These are phyloP conservation scores for Discostella pseudostelligera DNA, from an alignment of 108 stramenopile genomes.

Conservation along the genomic window DNA sequence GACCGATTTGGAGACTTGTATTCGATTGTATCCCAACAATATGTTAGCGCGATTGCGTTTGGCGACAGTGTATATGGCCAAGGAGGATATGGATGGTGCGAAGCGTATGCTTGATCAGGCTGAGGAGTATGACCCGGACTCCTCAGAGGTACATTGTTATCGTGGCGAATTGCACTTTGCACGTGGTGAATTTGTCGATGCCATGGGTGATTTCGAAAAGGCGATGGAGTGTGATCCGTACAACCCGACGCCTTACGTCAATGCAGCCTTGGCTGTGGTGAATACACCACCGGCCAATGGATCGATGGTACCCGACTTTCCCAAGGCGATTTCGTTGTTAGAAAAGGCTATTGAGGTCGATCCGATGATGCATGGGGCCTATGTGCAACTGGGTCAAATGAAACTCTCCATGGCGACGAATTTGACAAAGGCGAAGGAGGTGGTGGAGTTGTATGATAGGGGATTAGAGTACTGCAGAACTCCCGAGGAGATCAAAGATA, in stretches of 20 bases:
- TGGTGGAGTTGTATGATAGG: slow-evolving; percentile 78
- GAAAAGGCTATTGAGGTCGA: slow-evolving; percentile 83
- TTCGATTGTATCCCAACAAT: slow-evolving; percentile 78
- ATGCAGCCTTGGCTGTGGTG: slow-evolving; percentile 80
- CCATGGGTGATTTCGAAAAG: slow-evolving; percentile 75
- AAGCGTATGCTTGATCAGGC: slow-evolving; percentile 73
- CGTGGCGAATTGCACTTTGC: slow-evolving; percentile 85
- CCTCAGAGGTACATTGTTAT: slow-evolving; percentile 88
- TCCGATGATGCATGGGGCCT: slow-evolving; percentile 89
- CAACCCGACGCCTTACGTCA: slow-evolving; percentile 91
- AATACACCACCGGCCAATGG: slow-evolving; percentile 74
- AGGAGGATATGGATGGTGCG: slow-evolving; percentile 69
- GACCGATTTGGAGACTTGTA: slow-evolving; percentile 68
- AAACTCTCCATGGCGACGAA: slow-evolving; percentile 85
- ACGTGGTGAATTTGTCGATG: slow-evolving; percentile 64
- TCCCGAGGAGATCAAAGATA: slow-evolving; percentile 85
- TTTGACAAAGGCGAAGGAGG: slow-evolving; percentile 66
- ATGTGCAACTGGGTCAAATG: slow-evolving; percentile 87
- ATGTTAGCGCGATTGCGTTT: slow-evolving; percentile 80
- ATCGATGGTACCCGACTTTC: slow-evolving; percentile 63
- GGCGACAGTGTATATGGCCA: slow-evolving; percentile 79
- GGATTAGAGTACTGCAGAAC: slow-evolving; percentile 82
- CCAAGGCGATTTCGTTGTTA: slow-evolving; percentile 64
- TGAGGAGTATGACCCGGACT: slow-evolving; percentile 62
- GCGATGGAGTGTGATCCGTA: slow-evolving; percentile 75